phyloP scores from a whole-genome alignment of 1,139 yeast genomes.

The Magnusiomyces sp. region DNA sequence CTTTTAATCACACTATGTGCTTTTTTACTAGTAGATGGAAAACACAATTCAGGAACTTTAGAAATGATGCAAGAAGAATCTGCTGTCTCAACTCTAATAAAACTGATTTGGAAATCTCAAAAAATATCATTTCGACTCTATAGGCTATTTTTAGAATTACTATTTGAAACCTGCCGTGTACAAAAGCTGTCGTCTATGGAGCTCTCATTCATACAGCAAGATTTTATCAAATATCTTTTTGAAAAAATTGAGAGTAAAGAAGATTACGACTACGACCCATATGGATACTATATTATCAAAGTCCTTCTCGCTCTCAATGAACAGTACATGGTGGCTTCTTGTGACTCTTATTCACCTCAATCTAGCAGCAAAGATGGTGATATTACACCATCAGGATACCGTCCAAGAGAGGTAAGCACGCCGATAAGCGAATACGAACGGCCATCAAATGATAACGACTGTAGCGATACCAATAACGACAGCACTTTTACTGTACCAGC shows the following conservation, averaged over 20 bases:
- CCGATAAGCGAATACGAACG: too few relatives aligned
- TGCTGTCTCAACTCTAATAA: constrained; percentile 40
- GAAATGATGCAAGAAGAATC: constrained; percentile 43
- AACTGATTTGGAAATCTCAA: constrained; percentile 30
- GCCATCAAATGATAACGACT: too few relatives aligned
- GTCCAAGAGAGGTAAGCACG: too few relatives aligned
- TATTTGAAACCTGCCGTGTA: constrained; percentile 46
- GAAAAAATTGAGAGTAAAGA: constrained; percentile 42
- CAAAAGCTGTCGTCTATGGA: constrained; percentile 39
- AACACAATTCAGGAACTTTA: constrained; percentile 36
- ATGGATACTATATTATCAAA: constrained; percentile 65
- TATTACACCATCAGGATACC: too few relatives aligned
- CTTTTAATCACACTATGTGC: constrained; percentile 39
- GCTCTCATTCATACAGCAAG: constrained; percentile 41
- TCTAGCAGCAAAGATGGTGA: too few relatives aligned
- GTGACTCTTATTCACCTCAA: constrained; percentile 17
- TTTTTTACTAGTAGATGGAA: constrained; percentile 42
- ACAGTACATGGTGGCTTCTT: constrained; percentile 64
- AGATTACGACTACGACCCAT: constrained; percentile 50
- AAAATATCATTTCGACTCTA: constrained; percentile 22
- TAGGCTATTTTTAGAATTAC: constrained; percentile 42
- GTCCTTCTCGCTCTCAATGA: constrained; percentile 71
- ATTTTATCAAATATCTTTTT: constrained; percentile 49
- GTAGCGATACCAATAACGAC: not conserved
- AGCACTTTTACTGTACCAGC: not conserved